Percentiles rank a stretch among this genome's conserved stretches.
Evolutionary conservation across 192 early-diverging fungal species (phyloP).

Genomic region (Mortierella hygrophila): DNA sequence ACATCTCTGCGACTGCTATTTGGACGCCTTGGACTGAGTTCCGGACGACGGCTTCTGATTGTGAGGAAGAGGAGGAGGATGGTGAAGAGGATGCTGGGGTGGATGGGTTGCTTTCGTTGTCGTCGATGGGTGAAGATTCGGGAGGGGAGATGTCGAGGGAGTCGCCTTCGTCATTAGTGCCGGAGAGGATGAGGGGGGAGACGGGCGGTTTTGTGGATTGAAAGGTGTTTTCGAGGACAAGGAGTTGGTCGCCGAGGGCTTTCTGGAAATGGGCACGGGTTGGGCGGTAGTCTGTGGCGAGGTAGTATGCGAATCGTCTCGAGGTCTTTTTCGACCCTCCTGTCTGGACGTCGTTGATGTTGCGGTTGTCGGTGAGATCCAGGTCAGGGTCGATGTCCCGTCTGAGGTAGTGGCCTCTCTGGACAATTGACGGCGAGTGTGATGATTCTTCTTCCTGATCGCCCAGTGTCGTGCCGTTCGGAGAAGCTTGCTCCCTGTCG

Average conservation of each 20-base stretch:
- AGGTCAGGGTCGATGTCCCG: background rate
- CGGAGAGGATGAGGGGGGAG: background rate
- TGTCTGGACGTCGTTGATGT: background rate
- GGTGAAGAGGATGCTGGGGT: background rate
- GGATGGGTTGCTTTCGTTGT: background rate
- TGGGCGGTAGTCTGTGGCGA: conserved; percentile 48
- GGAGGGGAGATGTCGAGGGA: background rate
- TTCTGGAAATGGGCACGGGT: conserved; percentile 45
- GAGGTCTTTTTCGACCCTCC: background rate
- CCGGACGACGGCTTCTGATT: conserved; percentile 35
- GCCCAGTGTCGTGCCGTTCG: background rate
- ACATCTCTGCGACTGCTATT: conserved; percentile 49
- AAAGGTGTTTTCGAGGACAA: conserved; percentile 48
- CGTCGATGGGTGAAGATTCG: background rate
- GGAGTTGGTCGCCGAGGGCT: conserved; percentile 36
- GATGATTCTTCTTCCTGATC: background rate
- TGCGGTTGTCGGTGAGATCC: background rate
- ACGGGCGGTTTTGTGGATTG: conserved; percentile 2
- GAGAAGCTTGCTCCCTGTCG: too few species aligned
- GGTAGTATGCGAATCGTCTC: conserved; percentile 32
- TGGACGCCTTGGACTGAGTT: conserved; percentile 53
- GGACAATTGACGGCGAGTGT: background rate
- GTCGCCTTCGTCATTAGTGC: background rate
- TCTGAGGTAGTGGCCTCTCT: background rate
- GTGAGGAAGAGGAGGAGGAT: background rate